Evolutionary conservation across 2,329 filamentous ascomycete species (phyloP).

Genomic region (Curvularia sp.): DNA sequence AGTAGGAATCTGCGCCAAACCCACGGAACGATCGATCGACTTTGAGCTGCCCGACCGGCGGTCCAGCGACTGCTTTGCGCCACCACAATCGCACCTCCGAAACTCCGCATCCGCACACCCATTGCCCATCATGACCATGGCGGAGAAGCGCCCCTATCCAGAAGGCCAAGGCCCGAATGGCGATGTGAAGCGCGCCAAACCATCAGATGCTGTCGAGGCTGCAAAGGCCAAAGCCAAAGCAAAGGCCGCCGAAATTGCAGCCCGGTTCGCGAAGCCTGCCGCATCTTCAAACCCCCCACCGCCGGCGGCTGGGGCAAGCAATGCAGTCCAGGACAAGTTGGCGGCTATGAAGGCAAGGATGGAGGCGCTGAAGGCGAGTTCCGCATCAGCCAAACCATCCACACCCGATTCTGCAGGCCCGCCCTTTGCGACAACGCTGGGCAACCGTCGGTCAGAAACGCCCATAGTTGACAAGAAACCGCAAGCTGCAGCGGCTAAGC

Average conservation of each 20-base stretch:
- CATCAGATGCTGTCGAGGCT: conserved; percentile 39
- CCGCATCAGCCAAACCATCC: conserved; percentile 64
- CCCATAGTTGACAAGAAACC: conserved; percentile 40
- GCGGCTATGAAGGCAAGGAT: conserved; percentile 41
- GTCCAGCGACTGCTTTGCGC: conserved; percentile 2
- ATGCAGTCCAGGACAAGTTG: conserved; percentile 33
- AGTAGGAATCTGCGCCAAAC: not conserved
- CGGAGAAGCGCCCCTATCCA: conserved; percentile 54
- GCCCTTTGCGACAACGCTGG: conserved; percentile 63
- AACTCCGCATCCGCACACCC: conserved; percentile 11
- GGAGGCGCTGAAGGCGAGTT: conserved; percentile 56
- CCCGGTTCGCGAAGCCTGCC: conserved; percentile 39
- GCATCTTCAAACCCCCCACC: conserved; percentile 21
- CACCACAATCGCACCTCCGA: conserved; percentile 9
- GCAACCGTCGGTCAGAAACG: conserved; percentile 59
- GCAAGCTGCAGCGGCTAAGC: conserved; percentile 40
- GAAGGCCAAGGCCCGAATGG: conserved; percentile 41
- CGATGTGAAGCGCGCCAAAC: conserved; percentile 51
- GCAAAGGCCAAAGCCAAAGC: conserved; percentile 46
- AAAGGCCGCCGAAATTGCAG: conserved; percentile 44
- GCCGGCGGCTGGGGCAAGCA: conserved; percentile 21
- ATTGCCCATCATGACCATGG: conserved; percentile 38
- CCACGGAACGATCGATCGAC: not conserved
- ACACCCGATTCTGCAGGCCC: conserved; percentile 54
- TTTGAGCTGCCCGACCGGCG: not conserved